phyloP scores from a whole-genome alignment of 2,329 filamentous ascomycete genomes.

The Purpureocillium takamizusanense region DNA sequence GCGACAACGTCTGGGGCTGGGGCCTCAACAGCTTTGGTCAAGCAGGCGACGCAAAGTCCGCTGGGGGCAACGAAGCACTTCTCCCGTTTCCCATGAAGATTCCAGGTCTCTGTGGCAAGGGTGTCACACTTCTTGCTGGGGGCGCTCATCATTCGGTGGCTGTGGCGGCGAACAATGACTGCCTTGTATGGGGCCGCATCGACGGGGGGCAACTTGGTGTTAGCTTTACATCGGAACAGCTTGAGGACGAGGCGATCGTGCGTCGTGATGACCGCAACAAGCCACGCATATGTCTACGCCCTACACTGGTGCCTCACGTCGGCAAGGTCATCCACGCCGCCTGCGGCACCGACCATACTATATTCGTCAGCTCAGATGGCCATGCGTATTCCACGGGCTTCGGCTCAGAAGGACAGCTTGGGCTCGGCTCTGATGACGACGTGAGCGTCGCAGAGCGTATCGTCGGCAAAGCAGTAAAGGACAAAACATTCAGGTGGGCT shows the following conservation, averaged over 20 bases:
- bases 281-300: conserved; percentile 52
- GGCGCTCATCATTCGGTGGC: conserved; percentile 61
- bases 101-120: conserved; percentile 45
- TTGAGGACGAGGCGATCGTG: conserved; percentile 36
- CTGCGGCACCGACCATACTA: conserved; percentile 57
- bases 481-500: conserved; percentile 58
- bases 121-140: conserved; percentile 55
- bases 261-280: conserved; percentile 46
- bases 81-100: conserved; percentile 55
- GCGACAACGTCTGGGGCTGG: conserved; percentile 64
- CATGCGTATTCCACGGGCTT: conserved; percentile 64
- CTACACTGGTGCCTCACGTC: conserved; percentile 45
- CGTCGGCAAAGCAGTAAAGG: conserved; percentile 68
- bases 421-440: conserved; percentile 61
- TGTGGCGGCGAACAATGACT: conserved; percentile 36
- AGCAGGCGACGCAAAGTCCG: conserved; percentile 43
- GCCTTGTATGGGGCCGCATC: conserved; percentile 46
- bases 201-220: conserved; percentile 42
- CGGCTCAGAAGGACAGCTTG: conserved; percentile 61
- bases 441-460: conserved; percentile 62
- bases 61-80: conserved; percentile 37
- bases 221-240: conserved; percentile 34
- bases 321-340: conserved; percentile 36
- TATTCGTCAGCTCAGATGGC: conserved; percentile 55
- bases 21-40: conserved; percentile 75